Conservation (phyloP, 179 eudicot genomes). For the Spergularia azorica region DNA sequence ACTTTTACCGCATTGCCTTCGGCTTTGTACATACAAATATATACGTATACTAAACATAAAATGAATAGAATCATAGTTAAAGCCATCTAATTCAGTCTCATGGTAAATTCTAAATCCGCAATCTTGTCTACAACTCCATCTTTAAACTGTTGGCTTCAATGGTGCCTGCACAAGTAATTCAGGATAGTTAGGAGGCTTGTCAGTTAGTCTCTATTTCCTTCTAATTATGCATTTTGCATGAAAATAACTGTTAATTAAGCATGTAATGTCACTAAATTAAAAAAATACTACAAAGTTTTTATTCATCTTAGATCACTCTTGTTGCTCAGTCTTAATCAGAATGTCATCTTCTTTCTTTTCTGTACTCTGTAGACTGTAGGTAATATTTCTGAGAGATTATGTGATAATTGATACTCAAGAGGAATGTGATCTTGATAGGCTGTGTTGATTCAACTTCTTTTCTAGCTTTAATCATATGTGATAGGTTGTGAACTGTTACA, state of each 20-base stretch:
- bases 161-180: slow-evolving; percentile 50
- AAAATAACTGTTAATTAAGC: background rate
- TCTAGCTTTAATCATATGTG: background rate
- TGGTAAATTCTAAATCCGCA: slow-evolving; percentile 20
- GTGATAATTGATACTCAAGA: slow-evolving; percentile 15
- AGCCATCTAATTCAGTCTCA: slow-evolving; percentile 30
- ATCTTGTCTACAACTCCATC: slow-evolving; percentile 62
- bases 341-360: background rate
- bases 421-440: slow-evolving; percentile 1
- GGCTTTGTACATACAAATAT: slow-evolving; percentile 34
- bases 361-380: background rate
- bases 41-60: slow-evolving; percentile 29
- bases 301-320: background rate
- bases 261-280: background rate
- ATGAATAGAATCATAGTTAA: slow-evolving; percentile 38
- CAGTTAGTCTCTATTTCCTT: slow-evolving; percentile 8
- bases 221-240: background rate
- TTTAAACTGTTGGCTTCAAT: slow-evolving; percentile 47
- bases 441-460: slow-evolving; percentile 4
- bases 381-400: background rate
- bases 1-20: slow-evolving; percentile 25
- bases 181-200: slow-evolving; percentile 15
- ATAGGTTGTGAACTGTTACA: background rate
- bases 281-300: background rate
- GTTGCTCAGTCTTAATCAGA: slow-evolving; percentile 8